Evolutionary conservation across 345 rosid species (phyloP).

Genomic region (Jatropha curcas): DNA sequence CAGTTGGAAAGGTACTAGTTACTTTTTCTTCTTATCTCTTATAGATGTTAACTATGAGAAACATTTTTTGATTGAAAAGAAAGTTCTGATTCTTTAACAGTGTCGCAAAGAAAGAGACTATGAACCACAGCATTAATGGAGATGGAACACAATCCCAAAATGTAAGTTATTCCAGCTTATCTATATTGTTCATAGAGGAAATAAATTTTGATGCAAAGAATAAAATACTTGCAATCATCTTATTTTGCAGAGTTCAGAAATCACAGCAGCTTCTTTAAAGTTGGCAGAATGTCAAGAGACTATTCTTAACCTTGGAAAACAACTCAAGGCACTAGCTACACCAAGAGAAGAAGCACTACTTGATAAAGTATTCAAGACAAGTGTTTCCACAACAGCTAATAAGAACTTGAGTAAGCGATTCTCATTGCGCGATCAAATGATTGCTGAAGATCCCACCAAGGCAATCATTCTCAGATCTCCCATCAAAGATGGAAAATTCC

Average conservation of each 20-base stretch:
- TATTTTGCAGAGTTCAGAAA: constrained; percentile 60
- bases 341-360: constrained; percentile 46
- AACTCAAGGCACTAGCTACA: constrained; percentile 69
- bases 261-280: constrained; percentile 68
- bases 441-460: constrained; percentile 55
- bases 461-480: constrained; percentile 39
- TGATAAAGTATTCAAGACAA: constrained; percentile 41
- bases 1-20: constrained; percentile 75
- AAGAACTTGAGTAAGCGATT: constrained; percentile 40
- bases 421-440: constrained; percentile 65
- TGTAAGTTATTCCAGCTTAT: constrained; percentile 48
- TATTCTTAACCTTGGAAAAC: constrained; percentile 66
- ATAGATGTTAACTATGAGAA: not conserved
- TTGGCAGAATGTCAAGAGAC: constrained; percentile 92
- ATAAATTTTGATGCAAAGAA: not conserved
- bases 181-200: not conserved
- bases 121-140: constrained; percentile 31
- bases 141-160: constrained; percentile 47
- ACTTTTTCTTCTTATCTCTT: not conserved
- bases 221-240: not conserved
- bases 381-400: constrained; percentile 26
- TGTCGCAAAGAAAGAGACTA: constrained; percentile 52
- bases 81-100: constrained; percentile 40
- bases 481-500: constrained; percentile 22
- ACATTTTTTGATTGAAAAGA: not conserved